These are phyloP conservation scores for Orbilia ellipsospora DNA, from an alignment of 2,329 filamentous ascomycete species.

Conservation along the genomic window DNA sequence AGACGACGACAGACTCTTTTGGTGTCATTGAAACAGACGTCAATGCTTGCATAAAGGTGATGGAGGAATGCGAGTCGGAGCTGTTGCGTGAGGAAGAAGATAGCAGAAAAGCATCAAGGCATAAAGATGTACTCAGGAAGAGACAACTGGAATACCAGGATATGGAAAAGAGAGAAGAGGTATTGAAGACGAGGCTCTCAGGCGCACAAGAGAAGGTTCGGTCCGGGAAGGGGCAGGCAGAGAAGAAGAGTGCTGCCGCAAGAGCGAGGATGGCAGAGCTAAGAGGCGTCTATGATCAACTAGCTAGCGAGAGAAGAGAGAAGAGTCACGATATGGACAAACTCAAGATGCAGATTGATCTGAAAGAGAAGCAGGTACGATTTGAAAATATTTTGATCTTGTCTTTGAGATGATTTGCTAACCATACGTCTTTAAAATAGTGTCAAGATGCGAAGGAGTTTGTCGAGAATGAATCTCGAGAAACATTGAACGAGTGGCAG, in stretches of 20 bases:
- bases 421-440: slow-evolving; percentile 64
- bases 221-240: slow-evolving; percentile 80
- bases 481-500: slow-evolving; percentile 90
- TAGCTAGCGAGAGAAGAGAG: slow-evolving; percentile 85
- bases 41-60: slow-evolving; percentile 83
- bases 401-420: slow-evolving; percentile 46
- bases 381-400: neutral
- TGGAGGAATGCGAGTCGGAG: slow-evolving; percentile 87
- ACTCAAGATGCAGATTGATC: slow-evolving; percentile 90
- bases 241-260: slow-evolving; percentile 81
- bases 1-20: slow-evolving; percentile 92
- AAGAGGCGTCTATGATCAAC: slow-evolving; percentile 78
- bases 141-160: slow-evolving; percentile 89
- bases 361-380: slow-evolving; percentile 95
- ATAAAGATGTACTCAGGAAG: slow-evolving; percentile 87
- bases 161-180: slow-evolving; percentile 85
- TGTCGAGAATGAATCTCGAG: slow-evolving; percentile 92
- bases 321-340: slow-evolving; percentile 93
- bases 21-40: slow-evolving; percentile 85
- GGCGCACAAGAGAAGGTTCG: slow-evolving; percentile 90
- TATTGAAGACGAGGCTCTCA: slow-evolving; percentile 81
- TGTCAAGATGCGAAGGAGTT: slow-evolving; percentile 98
- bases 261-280: slow-evolving; percentile 92
- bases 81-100: slow-evolving; percentile 92
- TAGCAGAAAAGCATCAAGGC: slow-evolving; percentile 79